Conservation (phyloP, 139 green algal genomes). For the Nannochloris sp. region DNA sequence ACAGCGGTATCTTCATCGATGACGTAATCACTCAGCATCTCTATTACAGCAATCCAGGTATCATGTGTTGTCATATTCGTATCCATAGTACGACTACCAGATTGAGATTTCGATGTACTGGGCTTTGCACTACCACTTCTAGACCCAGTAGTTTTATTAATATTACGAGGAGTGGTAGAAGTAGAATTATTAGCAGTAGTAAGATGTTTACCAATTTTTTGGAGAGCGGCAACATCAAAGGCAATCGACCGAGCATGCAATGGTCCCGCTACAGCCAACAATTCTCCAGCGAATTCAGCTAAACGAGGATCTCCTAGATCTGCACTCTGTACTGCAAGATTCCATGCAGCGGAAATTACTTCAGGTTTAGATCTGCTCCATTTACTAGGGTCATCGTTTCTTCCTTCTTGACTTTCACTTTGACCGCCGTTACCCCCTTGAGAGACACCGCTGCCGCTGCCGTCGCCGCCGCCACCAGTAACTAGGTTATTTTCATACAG, state of each 20-base stretch:
- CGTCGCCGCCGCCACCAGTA: constrained; percentile 14
- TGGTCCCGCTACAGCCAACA: constrained; percentile 43
- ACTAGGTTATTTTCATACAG: neutral
- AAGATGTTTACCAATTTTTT: too few species aligned
- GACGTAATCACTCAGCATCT: constrained; percentile 36
- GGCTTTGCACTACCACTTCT: too few species aligned
- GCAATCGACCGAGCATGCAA: constrained; percentile 33
- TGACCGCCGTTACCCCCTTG: too few species aligned
- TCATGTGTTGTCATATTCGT: neutral
- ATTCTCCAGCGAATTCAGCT: constrained; percentile 32
- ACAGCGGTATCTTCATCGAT: constrained; percentile 26
- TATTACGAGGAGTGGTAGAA: too few species aligned
- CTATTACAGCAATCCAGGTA: constrained; percentile 16
- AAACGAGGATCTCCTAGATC: constrained; percentile 20
- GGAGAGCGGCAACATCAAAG: constrained; percentile 23
- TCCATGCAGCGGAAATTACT: constrained; percentile 34
- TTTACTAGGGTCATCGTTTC: constrained; percentile 1
- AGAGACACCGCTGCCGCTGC: constrained; percentile 7
- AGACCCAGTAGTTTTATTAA: too few species aligned
- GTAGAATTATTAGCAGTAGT: too few species aligned
- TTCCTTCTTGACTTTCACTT: too few species aligned
- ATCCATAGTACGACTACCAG: too few species aligned
- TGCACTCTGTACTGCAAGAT: constrained; percentile 29
- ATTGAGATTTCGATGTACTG: too few species aligned
- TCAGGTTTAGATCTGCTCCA: constrained; percentile 1